These are phyloP conservation scores for Gymnopilus junonius DNA, from an alignment of 768 basidiomycete species.

Conservation along the genomic window DNA sequence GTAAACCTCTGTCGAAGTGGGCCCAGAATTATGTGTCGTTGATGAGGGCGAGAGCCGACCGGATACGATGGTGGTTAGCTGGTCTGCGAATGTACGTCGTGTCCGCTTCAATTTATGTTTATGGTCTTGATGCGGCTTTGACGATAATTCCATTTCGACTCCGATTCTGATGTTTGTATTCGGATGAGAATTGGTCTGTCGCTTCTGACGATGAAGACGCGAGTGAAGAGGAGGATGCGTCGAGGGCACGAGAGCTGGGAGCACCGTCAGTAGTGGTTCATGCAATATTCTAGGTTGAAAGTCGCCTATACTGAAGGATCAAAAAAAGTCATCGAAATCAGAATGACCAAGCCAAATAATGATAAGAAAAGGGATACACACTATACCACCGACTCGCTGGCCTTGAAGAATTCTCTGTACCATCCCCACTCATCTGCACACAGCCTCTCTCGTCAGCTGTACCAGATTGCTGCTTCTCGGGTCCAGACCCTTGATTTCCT, in stretches of 20 bases:
- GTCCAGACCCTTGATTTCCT: conserved; percentile 85
- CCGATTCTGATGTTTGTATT: neutral
- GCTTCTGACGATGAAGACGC: conserved; percentile 4
- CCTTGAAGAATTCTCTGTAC: conserved; percentile 84
- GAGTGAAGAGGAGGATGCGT: conserved; percentile 40
- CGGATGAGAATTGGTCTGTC: neutral
- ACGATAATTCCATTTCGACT: too few species aligned
- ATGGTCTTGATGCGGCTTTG: too few species aligned
- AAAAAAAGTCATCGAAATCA: neutral
- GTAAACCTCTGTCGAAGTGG: too few species aligned
- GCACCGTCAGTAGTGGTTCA: conserved; percentile 81
- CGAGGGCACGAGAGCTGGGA: conserved; percentile 95
- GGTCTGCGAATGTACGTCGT: too few species aligned
- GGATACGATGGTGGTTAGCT: too few species aligned
- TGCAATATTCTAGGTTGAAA: conserved; percentile 95
- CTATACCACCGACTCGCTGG: conserved; percentile 73
- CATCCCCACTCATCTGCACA: conserved; percentile 90
- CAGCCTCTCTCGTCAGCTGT: conserved; percentile 83
- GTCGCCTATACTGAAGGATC: conserved; percentile 63
- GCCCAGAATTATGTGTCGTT: too few species aligned
- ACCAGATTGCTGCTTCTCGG: conserved; percentile 83
- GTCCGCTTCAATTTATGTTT: too few species aligned
- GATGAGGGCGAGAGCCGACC: too few species aligned
- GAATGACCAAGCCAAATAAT: neutral
- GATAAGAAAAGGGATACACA: conserved; percentile 27